Evolutionary conservation across 768 basidiomycete species (phyloP), one percentile per base, ranked within the genome.

Genomic region (Termitomyces sp.): DNA sequence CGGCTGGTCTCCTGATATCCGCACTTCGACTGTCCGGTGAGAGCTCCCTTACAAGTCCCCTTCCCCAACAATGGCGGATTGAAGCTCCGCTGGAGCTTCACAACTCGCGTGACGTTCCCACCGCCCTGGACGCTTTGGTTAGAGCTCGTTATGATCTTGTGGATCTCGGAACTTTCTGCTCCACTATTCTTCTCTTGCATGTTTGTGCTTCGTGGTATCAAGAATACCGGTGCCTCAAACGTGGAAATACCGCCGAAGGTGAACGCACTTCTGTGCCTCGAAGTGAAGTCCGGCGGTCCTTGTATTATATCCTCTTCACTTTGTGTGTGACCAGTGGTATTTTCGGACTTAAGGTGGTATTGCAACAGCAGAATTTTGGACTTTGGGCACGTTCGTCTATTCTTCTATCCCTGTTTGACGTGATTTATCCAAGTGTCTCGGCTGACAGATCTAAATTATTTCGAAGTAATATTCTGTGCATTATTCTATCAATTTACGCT

Each of bases 401-500:
- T 59, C 36, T 10, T 36, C 28, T 33, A 47, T 32, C 30, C 20
- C 50, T 33, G 41, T 48, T 54, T 54, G 40, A 49, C 9, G 18
- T 33, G 51, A 14, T 32, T 44, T 33, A 38, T 7, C 36, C 35
- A 55, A 40, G 18, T 36, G 58, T 36, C 43, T 9, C 26, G 5
- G 11, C 40, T 20, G 60, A 32, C 65, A 96, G 94, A 92, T 71
- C 75, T 95, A 66, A 87, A 81, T 59, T 78, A 81, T 60, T 83
- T 90, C 56, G 95, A 98, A 65, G 78, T 91, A 55, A 72, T 81
- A 14, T 74, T 88, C 24, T 81, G 82, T 36, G 85, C 92, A 2
- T 67, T 90, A 44, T 93, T 95, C 73, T 97, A 89, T 70, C 97
- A 98, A 68, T 88, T 94, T 67, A 85, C 92, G 52, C 76, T 98